Percentiles rank a stretch among this genome's conserved stretches.
Conservation (phyloP, 1,284 basidiomycete genomes). For the Irpex rosettiformis region DNA sequence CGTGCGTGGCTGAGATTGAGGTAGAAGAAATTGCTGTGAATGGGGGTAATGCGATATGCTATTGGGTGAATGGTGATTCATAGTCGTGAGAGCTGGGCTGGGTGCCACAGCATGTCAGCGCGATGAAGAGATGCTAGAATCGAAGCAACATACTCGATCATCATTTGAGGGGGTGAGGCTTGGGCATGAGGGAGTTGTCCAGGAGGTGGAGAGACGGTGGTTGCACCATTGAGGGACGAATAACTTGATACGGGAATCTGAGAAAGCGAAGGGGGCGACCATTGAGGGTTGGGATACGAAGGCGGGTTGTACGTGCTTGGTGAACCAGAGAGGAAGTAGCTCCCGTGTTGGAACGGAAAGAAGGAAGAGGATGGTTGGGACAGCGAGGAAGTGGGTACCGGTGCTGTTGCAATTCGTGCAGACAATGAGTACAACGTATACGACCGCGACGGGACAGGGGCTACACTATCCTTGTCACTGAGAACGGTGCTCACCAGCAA, state of each 20-base stretch:
- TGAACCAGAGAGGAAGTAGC: conserved; percentile 33
- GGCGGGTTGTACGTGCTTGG: conserved; percentile 50
- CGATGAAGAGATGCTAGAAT: neutral
- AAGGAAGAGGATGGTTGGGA: conserved; percentile 36
- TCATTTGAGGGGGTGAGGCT: conserved; percentile 29
- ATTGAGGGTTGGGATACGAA: conserved; percentile 44
- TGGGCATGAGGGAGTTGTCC: conserved; percentile 26
- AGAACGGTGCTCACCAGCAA: conserved; percentile 31
- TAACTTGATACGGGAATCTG: conserved; percentile 67
- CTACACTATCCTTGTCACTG: conserved; percentile 3
- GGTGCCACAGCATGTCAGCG: conserved; percentile 7
- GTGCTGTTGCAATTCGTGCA: conserved; percentile 14
- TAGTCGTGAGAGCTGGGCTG: conserved; percentile 50
- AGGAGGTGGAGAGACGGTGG: conserved; percentile 31
- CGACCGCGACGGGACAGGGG: conserved; percentile 1
- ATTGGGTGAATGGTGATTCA: conserved; percentile 33
- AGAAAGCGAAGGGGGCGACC: conserved; percentile 35
- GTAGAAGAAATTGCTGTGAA: conserved; percentile 10
- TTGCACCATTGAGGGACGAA: conserved; percentile 73
- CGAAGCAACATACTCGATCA: conserved; percentile 48
- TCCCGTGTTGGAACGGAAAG: conserved; percentile 38
- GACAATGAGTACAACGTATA: neutral
- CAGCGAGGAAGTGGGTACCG: conserved; percentile 32
- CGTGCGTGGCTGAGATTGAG: conserved; percentile 33
- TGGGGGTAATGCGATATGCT: conserved; percentile 33